Conservation (phyloP, 257 asterid species). For the Scutellaria barbata region DNA sequence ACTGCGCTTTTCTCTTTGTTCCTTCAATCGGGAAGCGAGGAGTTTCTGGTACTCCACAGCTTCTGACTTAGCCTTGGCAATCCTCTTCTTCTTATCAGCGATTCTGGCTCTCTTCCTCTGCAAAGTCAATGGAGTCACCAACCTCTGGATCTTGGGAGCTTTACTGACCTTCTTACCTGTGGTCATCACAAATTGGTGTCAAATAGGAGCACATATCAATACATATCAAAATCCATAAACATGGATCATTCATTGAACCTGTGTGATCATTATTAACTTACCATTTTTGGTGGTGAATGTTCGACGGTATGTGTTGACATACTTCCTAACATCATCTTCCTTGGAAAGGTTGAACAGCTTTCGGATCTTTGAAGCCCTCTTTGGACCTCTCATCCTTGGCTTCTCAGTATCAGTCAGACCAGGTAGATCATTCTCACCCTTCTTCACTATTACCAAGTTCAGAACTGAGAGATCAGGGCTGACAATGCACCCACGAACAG, state of each 20-base stretch:
- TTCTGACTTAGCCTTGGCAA: slow-evolving; percentile 70
- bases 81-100: slow-evolving; percentile 72
- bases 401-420: slow-evolving; percentile 76
- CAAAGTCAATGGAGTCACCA: slow-evolving; percentile 49
- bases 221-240: not conserved
- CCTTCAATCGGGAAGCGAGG: slow-evolving; percentile 70
- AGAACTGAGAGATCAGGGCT: slow-evolving; percentile 76
- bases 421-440: slow-evolving; percentile 75
- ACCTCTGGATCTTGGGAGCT: slow-evolving; percentile 56
- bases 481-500: slow-evolving; percentile 86
- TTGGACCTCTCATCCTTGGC: slow-evolving; percentile 89
- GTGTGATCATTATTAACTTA: slow-evolving; percentile 7
- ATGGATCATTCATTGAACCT: not conserved
- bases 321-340: slow-evolving; percentile 80
- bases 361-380: slow-evolving; percentile 80
- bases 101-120: slow-evolving; percentile 58
- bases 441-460: slow-evolving; percentile 75
- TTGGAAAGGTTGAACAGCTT: slow-evolving; percentile 79
- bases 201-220: not conserved
- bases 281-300: slow-evolving; percentile 49
- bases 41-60: slow-evolving; percentile 75
- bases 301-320: slow-evolving; percentile 61
- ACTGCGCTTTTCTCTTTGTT: slow-evolving; percentile 68
- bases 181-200: not conserved
- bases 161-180: slow-evolving; percentile 59